phyloP scores from a whole-genome alignment of 257 asterid species.

The Linaria vulgaris region DNA sequence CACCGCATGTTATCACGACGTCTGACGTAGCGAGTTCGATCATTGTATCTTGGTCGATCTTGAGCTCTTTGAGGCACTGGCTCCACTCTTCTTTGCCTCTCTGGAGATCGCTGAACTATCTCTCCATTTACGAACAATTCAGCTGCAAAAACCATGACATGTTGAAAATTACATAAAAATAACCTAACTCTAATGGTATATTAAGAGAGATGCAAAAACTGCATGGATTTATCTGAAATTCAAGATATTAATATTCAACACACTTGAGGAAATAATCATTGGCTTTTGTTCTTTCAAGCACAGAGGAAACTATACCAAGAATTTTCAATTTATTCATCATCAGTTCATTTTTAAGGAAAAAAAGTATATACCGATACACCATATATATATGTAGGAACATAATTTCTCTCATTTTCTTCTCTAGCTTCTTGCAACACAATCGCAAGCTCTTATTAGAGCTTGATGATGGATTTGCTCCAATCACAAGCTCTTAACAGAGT shows the following conservation, averaged over 20 bases:
- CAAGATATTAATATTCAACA: background rate
- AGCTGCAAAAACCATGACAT: slow-evolving; percentile 44
- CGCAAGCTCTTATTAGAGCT: too few species aligned
- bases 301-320: background rate
- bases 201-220: too few species aligned
- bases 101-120: slow-evolving; percentile 92
- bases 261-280: background rate
- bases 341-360: background rate
- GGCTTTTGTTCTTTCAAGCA: background rate
- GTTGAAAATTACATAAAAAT: too few species aligned
- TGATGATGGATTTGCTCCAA: background rate
- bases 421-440: too few species aligned
- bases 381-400: too few species aligned
- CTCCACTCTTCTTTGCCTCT: slow-evolving; percentile 92
- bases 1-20: slow-evolving; percentile 71
- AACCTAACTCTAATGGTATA: too few species aligned
- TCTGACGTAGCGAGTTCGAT: slow-evolving; percentile 76
- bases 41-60: slow-evolving; percentile 93
- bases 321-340: too few species aligned
- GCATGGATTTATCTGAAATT: background rate
- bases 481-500: too few species aligned
- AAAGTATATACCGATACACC: background rate
- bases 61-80: slow-evolving; percentile 90
- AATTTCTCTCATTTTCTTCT: too few species aligned
- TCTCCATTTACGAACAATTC: slow-evolving; percentile 88